Base-by-base conservation (phyloP, 352 stramenopile species). In the Pythium insidiosum region DNA sequence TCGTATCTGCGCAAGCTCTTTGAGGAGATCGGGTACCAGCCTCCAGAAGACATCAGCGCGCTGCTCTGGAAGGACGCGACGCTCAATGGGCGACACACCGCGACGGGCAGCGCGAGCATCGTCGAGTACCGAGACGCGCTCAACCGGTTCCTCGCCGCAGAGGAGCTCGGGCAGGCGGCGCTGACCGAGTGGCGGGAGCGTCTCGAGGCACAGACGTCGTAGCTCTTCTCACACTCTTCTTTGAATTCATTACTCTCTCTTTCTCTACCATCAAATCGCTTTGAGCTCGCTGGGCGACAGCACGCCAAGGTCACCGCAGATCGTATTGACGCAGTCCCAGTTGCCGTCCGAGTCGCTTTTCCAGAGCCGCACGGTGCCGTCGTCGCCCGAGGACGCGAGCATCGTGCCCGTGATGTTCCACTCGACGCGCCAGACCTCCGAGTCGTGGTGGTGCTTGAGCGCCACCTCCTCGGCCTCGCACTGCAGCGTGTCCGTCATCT, bases 331-430 rank as follows among this genome's bases (percentile, higher is more conserved):
- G 53, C 80, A 96, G 13, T 88, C 74, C 87, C 93, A 98, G 38
- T 87, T 81, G 38, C 87, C 84, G 25, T 94, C 66, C 47, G 92
- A 88, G 60, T 98, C 85, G 57, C 75, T 85, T 59, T 98, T 96
- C 91, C 90, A 98, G 59, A 98, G 78, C 38, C 90, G 75, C n/a
- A 98, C 86, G 12, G 88, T 93, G 39, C 94, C 94, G 43, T 95
- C 84, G 61, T 98, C 95, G 6, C 94, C 90, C 2, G 82, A 95
- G 36, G 81, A 96, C 23, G 91, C 91, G 38, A 98, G 60, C 53
- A 98, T 95, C 12, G 93, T 98, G 20, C 95, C 95, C 9, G 94
- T 97, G 31, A 98, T 82, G 54, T 98, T 98, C 92, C 92, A 98
- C 63, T 97, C 85, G 40, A 97, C 95, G 29, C 90, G 80, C 95